Evolutionary conservation across 75 land plant species (phyloP), one percentile per base, ranked within the genome.

Genomic region (Pseudotsuga menziesii): DNA sequence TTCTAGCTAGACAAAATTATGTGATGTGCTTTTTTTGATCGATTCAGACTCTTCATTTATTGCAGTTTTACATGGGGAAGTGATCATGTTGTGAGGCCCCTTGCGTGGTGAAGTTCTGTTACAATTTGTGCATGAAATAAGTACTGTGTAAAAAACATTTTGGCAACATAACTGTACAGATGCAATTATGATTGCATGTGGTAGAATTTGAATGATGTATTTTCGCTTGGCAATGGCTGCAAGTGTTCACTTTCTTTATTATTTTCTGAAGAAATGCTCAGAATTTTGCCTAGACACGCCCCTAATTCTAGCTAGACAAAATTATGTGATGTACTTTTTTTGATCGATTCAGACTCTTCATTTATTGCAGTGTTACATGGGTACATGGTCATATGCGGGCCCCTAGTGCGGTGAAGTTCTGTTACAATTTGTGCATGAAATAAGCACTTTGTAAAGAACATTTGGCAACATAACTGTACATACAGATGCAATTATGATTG

Each of bases 401-500:
- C 72, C 72, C 69, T 35, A 41, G 39, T 69, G 44, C 72, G 11
- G 39, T 41, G 72, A 19, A 63, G 32, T 27, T 29, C 67, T 62
- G 66, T 62, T 14, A 27, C 35, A 62, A 15, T 12, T 63, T 63
- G 36, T 29, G 39, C 52, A 69, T 41, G 52, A 41, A 69, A 69
- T 69, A 69, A 69, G 11, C 12, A 69, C 52, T 69, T 52, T 69
- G 41, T 44, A 69, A 69, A 69, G 44, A 48, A 48, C 1, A 11
- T n/a, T 69, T 69, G 72, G 72, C 52, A 23, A 44, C 39, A 69
- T 69, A 69, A 69, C 72, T 69, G 52, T 69, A 69, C n/a, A n/a
- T n/a, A n/a, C 39, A 69, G 72, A 8, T 69, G 72, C 72, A 69
- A 39, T 41, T 17, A 0, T 9, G 52, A 69, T 69, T 69, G 54